Conservation (phyloP, 805 yeast species). For the Saccharomycopsis vini region DNA sequence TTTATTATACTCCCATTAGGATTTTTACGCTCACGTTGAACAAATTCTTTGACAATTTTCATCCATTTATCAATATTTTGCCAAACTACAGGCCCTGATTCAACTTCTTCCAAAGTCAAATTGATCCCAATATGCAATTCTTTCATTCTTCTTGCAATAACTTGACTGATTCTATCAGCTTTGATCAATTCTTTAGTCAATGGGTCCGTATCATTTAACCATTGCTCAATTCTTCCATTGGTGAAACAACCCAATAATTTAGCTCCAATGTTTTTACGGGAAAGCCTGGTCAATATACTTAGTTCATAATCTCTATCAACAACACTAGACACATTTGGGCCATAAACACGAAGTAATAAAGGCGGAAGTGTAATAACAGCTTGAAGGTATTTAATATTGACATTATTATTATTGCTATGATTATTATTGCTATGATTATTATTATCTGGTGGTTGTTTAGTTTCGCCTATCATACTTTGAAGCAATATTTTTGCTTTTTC, state of each 20-base stretch:
- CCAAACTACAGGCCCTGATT: conserved; percentile 64
- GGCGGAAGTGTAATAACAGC: conserved; percentile 36
- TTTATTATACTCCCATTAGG: conserved; percentile 12
- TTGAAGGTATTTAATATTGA: too few species aligned
- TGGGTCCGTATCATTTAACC: conserved; percentile 72
- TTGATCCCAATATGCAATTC: conserved; percentile 80
- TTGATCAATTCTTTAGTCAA: conserved; percentile 66
- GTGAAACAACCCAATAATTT: conserved; percentile 77
- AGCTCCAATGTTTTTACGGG: conserved; percentile 79
- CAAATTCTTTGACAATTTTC: conserved; percentile 33
- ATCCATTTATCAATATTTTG: conserved; percentile 65
- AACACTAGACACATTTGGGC: conserved; percentile 75
- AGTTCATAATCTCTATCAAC: conserved; percentile 83
- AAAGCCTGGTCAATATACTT: conserved; percentile 59
- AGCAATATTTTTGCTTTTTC: background rate
- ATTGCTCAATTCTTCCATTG: conserved; percentile 94
- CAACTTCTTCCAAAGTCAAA: conserved; percentile 47
- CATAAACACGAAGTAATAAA: conserved; percentile 74
- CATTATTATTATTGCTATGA: background rate
- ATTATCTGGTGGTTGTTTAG: too few species aligned
- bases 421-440: too few species aligned
- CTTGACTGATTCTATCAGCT: conserved; percentile 64
- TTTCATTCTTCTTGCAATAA: conserved; percentile 93
- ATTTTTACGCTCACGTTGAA: conserved; percentile 29
- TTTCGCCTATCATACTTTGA: too few species aligned